phyloP scores from a whole-genome alignment of 306 rosid species.

The Chamaecrista fasciculata region DNA sequence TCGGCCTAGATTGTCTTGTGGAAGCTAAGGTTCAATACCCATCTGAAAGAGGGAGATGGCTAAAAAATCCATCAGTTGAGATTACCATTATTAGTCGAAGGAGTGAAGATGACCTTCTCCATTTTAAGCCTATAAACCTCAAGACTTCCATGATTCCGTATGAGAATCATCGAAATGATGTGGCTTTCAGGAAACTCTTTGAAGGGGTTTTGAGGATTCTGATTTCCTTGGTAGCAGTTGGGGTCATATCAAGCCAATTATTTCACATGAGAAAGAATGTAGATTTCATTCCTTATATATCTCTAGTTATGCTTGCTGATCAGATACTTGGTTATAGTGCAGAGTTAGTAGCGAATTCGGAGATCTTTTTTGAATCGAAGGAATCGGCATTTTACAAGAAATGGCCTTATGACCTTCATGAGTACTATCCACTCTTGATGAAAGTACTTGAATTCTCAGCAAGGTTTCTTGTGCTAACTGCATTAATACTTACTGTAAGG shows the following conservation, averaged over 20 bases:
- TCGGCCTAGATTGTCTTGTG: constrained; percentile 20
- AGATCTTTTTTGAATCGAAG: not conserved
- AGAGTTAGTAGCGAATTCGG: not conserved
- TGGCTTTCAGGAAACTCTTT: constrained; percentile 6
- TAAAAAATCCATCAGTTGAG: constrained; percentile 17
- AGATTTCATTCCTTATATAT: constrained; percentile 15
- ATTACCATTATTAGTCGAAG: constrained; percentile 18
- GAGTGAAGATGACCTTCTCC: constrained; percentile 15
- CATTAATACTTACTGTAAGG: constrained; percentile 8
- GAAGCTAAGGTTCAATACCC: constrained; percentile 29
- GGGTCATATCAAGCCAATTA: constrained; percentile 20
- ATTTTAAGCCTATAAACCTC: not conserved
- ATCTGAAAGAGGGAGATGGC: constrained; percentile 10
- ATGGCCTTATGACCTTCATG: not conserved
- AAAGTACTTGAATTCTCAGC: not conserved
- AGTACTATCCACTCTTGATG: not conserved
- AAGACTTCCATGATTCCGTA: not conserved
- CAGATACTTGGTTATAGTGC: constrained; percentile 22
- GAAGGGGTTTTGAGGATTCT: constrained; percentile 26
- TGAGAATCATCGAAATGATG: not conserved
- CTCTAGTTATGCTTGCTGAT: constrained; percentile 18
- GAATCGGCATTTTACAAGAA: not conserved
- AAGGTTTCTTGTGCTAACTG: constrained; percentile 11
- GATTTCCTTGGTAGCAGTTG: not conserved
- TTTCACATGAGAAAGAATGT: constrained; percentile 6